Conservation (phyloP, 2,329 filamentous ascomycete genomes). For the Cryphonectria naterciae region DNA sequence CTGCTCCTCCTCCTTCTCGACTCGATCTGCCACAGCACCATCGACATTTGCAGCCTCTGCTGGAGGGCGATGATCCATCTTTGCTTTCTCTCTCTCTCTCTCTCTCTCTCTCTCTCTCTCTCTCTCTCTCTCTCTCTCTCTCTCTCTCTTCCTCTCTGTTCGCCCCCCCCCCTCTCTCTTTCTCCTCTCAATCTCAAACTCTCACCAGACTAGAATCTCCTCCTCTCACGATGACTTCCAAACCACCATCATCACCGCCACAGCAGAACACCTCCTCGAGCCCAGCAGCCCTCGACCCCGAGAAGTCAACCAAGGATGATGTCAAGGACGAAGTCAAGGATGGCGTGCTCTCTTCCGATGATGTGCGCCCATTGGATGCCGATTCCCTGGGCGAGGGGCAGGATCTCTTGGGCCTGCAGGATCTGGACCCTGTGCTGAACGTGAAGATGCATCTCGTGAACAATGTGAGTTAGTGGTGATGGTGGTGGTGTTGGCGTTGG, state of each 20-base stretch:
- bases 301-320: neutral
- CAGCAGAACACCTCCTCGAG: neutral
- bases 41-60: neutral
- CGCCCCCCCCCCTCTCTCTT: neutral
- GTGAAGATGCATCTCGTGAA: conserved; percentile 63
- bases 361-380: conserved; percentile 10
- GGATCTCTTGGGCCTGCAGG: conserved; percentile 53
- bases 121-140: no score
- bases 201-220: neutral
- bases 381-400: conserved; percentile 24
- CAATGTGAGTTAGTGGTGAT: conserved; percentile 42
- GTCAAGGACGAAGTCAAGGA: neutral
- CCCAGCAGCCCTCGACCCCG: neutral
- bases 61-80: neutral
- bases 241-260: neutral
- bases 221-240: neutral
- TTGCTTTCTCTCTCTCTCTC: neutral
- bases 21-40: neutral
- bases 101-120: no score
- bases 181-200: neutral
- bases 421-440: conserved; percentile 56
- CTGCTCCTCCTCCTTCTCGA: neutral
- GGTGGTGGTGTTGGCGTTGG: neutral
- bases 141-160: no score
- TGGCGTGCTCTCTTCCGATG: conserved; percentile 8